Conservation (phyloP, 2,329 filamentous ascomycete genomes). For the Mariannaea sp. region DNA sequence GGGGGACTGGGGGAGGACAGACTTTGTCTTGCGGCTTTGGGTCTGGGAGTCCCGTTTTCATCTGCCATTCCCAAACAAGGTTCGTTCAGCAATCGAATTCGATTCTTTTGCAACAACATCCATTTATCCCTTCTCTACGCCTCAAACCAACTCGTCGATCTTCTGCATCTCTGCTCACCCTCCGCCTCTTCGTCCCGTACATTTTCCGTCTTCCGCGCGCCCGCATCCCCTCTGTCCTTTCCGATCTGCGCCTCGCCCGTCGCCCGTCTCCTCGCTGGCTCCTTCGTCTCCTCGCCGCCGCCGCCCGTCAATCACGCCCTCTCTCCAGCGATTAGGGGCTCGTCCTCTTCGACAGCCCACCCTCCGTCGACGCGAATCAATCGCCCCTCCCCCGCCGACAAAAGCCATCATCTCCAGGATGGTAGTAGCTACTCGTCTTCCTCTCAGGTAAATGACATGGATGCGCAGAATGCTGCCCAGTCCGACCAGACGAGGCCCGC, state of each 20-base stretch:
- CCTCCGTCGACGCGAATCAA: constrained; percentile 34
- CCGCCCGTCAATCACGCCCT: constrained; percentile 9
- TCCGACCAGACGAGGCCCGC: constrained; percentile 64
- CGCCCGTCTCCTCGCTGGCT: constrained; percentile 21
- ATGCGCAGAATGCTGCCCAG: constrained; percentile 70
- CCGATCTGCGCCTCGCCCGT: constrained; percentile 17
- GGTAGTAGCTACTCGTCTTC: constrained; percentile 58
- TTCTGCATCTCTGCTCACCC: constrained; percentile 10
- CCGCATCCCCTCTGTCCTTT: constrained; percentile 19
- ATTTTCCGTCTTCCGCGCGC: constrained; percentile 20
- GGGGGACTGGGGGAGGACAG: constrained; percentile 26
- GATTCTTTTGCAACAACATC: constrained; percentile 12
- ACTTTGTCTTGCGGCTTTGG: constrained; percentile 30
- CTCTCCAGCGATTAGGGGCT: constrained; percentile 24
- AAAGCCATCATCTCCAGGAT: constrained; percentile 54
- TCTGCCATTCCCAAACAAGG: constrained; percentile 32
- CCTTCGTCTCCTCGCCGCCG: constrained; percentile 7
- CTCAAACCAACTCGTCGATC: constrained; percentile 17
- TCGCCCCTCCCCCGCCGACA: constrained; percentile 30
- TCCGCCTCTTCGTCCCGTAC: constrained; percentile 10
- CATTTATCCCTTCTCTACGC: constrained; percentile 20
- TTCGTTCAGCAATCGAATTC: constrained; percentile 22
- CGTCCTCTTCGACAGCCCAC: constrained; percentile 12
- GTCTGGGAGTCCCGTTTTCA: constrained; percentile 27
- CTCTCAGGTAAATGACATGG: constrained; percentile 67